Conservation (phyloP, 2,329 filamentous ascomycete genomes). For the Neofusicoccum parvum region DNA sequence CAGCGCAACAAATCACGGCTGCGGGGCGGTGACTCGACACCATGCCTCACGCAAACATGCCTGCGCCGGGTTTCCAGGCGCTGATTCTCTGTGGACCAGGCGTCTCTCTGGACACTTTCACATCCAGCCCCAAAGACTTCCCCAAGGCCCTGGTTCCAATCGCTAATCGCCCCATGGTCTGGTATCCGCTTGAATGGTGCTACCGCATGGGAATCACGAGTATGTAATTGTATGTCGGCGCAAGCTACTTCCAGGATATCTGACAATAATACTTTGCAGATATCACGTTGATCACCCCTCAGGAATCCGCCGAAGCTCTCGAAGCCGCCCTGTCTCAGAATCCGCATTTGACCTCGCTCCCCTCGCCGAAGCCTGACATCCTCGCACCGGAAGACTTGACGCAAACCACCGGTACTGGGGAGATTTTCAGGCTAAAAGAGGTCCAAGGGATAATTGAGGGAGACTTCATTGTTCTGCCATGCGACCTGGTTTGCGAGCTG, state of each 20-base stretch:
- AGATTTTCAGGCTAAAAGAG: conserved; percentile 82
- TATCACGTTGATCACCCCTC: conserved; percentile 60
- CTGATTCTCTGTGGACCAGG: conserved; percentile 82
- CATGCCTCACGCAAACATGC: conserved; percentile 79
- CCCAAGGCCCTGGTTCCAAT: conserved; percentile 82
- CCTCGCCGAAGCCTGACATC: conserved; percentile 72
- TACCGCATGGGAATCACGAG: conserved; percentile 77
- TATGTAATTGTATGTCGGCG: conserved; percentile 43
- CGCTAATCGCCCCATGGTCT: conserved; percentile 85
- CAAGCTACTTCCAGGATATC: not conserved
- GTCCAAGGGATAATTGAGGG: conserved; percentile 75
- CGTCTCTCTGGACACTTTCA: conserved; percentile 80
- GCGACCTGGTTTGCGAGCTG: conserved; percentile 89
- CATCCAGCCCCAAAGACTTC: conserved; percentile 75
- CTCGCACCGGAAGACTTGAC: conserved; percentile 75
- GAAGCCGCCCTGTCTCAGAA: conserved; percentile 73
- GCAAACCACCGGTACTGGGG: conserved; percentile 84
- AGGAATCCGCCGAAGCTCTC: conserved; percentile 65
- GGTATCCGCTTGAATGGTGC: conserved; percentile 86
- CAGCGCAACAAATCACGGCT: not conserved
- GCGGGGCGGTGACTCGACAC: conserved; percentile 3
- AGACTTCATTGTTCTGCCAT: conserved; percentile 89
- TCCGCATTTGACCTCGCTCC: conserved; percentile 73
- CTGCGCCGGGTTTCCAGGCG: conserved; percentile 77
- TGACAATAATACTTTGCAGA: conserved; percentile 33